phyloP scores from a whole-genome alignment of 78 protist species.

The Dictyostelium citrinum region DNA sequence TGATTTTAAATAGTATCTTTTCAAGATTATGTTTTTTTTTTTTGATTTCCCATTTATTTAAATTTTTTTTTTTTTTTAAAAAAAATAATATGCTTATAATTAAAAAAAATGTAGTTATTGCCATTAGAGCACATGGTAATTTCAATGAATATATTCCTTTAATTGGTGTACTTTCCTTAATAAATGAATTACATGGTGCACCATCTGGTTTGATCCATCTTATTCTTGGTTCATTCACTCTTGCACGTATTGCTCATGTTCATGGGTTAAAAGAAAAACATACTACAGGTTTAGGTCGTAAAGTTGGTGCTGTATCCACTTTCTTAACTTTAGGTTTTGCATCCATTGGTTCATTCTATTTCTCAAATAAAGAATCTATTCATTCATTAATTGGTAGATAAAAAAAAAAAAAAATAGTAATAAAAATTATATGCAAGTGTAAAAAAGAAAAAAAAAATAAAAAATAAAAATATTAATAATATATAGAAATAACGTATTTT shows the following conservation, averaged over 20 bases:
- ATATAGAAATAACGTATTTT: too few relatives aligned
- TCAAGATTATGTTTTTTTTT: too few relatives aligned
- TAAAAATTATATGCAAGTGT: neutral
- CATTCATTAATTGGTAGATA: neutral
- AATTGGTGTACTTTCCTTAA: neutral
- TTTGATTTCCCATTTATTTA: too few relatives aligned
- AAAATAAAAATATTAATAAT: too few relatives aligned
- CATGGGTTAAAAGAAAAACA: neutral
- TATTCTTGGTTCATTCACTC: neutral
- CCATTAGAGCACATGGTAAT: slow-evolving; percentile 47
- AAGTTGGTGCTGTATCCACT: neutral
- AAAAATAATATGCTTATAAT: too few relatives aligned
- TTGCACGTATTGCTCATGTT: neutral
- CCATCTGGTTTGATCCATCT: neutral
- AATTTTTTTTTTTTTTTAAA: neutral
- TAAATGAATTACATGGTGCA: slow-evolving; percentile 38
- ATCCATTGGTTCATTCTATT: neutral
- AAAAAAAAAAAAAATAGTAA: neutral
- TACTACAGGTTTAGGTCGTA: neutral
- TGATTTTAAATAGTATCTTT: too few relatives aligned
- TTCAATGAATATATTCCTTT: slow-evolving; percentile 49
- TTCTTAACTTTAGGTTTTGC: neutral
- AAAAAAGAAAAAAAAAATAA: too few relatives aligned
- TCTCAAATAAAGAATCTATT: neutral
- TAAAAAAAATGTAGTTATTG: neutral